A percentile compares a stretch with the other conserved stretches of the same genome.
Evolutionary conservation across 2,329 filamentous ascomycete genomes (phyloP).

Genomic region (Cladosporium austrohemisphaericum): DNA sequence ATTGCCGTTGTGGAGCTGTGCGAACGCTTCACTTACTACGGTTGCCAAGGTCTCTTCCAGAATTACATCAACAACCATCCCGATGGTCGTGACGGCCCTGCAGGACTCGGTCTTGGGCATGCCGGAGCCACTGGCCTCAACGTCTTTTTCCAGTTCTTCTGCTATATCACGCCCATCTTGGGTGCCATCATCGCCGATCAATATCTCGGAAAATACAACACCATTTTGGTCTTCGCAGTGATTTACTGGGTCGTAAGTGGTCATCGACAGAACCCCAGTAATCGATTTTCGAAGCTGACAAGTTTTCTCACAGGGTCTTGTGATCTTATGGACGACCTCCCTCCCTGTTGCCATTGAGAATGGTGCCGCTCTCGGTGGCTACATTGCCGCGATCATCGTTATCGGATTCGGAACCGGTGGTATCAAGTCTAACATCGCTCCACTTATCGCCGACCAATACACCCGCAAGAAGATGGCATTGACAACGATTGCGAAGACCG

Average conservation of each 20-base stretch:
- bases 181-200: conserved; percentile 59
- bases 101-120: conserved; percentile 41
- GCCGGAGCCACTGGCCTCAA: conserved; percentile 42
- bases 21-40: conserved; percentile 42
- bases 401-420: conserved; percentile 74
- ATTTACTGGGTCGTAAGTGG: conserved; percentile 52
- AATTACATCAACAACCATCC: conserved; percentile 48
- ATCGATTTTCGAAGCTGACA: background rate
- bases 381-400: conserved; percentile 61
- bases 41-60: conserved; percentile 42
- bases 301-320: conserved; percentile 48
- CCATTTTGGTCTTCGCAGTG: conserved; percentile 62
- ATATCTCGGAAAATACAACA: conserved; percentile 65
- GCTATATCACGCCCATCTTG: conserved; percentile 45
- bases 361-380: conserved; percentile 60
- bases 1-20: conserved; percentile 49
- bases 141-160: conserved; percentile 49
- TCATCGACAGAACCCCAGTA: background rate
- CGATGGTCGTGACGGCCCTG: conserved; percentile 37
- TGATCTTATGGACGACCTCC: conserved; percentile 64
- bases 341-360: conserved; percentile 60
- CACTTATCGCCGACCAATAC: conserved; percentile 49
- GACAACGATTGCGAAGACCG: conserved; percentile 35
- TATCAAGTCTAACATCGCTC: conserved; percentile 73
- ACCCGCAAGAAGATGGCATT: conserved; percentile 40